These are phyloP conservation scores for Akebia trifoliata DNA, from an alignment of 164 flowering plant genomes.

Conservation along the genomic window DNA sequence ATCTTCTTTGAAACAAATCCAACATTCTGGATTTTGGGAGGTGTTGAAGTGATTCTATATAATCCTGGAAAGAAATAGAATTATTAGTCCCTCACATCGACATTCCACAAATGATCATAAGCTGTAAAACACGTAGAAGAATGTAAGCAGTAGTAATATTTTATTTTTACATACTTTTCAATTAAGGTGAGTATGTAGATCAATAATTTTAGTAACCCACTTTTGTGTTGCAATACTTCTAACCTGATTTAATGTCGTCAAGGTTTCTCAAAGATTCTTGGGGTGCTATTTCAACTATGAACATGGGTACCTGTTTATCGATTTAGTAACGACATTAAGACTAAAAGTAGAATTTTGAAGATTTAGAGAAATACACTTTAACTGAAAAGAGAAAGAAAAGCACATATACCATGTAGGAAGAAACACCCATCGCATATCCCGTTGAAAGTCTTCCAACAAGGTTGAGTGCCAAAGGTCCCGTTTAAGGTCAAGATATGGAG, in stretches of 20 bases:
- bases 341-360: no score
- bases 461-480: slow-evolving; percentile 60
- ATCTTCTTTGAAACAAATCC: no score
- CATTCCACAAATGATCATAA: slow-evolving; percentile 55
- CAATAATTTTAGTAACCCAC: background rate
- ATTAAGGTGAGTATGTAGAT: background rate
- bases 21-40: no score
- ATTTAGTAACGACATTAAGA: slow-evolving; percentile 5
- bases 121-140: no score
- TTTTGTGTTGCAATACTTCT: slow-evolving; percentile 15
- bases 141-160: background rate
- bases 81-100: slow-evolving; percentile 20
- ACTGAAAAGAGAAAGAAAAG: background rate
- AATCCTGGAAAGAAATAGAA: slow-evolving; percentile 25
- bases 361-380: background rate
- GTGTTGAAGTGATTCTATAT: no score
- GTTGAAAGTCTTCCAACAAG: slow-evolving; percentile 65
- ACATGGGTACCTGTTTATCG: slow-evolving; percentile 63
- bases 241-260: no score
- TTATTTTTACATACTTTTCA: background rate
- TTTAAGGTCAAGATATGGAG: background rate
- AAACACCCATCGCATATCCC: slow-evolving; percentile 80
- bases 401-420: slow-evolving; percentile 83
- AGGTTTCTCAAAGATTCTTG: no score
- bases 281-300: slow-evolving; percentile 83